Percentiles rank a stretch among this genome's conserved stretches.
Conservation (phyloP, 2,329 filamentous ascomycete genomes). For the Colletotrichum musae region DNA sequence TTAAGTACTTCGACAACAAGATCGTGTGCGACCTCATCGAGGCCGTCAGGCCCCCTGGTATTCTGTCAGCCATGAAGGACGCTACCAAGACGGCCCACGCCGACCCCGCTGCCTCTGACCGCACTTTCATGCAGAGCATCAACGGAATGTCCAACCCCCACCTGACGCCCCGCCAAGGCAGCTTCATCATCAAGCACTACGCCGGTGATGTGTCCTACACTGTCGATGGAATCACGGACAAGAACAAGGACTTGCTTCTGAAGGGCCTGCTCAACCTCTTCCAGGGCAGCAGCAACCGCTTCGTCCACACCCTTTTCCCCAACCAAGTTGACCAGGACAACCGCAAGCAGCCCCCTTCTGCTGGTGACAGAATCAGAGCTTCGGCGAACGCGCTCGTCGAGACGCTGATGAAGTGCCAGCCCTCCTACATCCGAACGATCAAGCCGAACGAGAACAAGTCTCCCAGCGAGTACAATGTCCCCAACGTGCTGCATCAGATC, state of each 20-base stretch:
- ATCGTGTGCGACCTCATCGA: constrained; percentile 98
- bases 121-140: constrained; percentile 94
- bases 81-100: constrained; percentile 98
- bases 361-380: constrained; percentile 94
- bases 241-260: constrained; percentile 97
- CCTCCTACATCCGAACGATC: constrained; percentile 98
- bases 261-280: constrained; percentile 94
- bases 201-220: constrained; percentile 96
- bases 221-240: constrained; percentile 97
- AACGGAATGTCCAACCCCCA: constrained; percentile 94
- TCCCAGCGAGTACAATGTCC: constrained; percentile 89
- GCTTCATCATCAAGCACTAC: constrained; percentile 99
- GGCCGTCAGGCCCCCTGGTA: constrained; percentile 87
- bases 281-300: constrained; percentile 85
- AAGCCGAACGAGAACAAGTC: constrained; percentile 99
- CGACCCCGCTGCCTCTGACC: constrained; percentile 92
- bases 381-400: constrained; percentile 96
- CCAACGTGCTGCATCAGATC: constrained; percentile 97
- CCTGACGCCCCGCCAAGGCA: constrained; percentile 91
- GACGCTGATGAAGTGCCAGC: constrained; percentile 96
- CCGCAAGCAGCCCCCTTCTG: constrained; percentile 91
- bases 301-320: constrained; percentile 91
- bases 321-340: constrained; percentile 96
- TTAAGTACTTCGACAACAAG: constrained; percentile 99
- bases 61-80: constrained; percentile 97